Percentiles rank a stretch among this genome's conserved stretches.
Conservation (phyloP, 2,329 filamentous ascomycete genomes). For the Botrytis medusae region DNA sequence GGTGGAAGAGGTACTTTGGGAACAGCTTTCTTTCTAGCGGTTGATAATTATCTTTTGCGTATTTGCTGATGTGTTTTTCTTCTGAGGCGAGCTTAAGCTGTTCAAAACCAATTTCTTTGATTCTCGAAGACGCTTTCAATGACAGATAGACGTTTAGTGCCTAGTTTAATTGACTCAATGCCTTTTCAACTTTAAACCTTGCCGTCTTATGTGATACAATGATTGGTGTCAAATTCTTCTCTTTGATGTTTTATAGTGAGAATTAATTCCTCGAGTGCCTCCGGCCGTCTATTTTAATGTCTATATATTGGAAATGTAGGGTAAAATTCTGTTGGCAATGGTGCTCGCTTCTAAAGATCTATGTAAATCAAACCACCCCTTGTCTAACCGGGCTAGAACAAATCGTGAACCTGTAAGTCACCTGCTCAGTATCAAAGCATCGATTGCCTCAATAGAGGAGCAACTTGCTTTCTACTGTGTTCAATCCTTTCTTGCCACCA, state of each 20-base stretch:
- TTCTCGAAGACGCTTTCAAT: not conserved
- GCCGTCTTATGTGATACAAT: not conserved
- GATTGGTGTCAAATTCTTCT: not conserved
- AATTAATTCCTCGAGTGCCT: not conserved
- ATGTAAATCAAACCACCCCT: not conserved
- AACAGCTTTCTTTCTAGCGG: not conserved
- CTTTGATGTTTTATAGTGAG: not conserved
- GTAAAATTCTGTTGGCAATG: not conserved
- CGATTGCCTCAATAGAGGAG: slow-evolving; percentile 61
- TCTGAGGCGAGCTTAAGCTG: not conserved
- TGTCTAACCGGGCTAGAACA: not conserved
- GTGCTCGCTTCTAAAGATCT: not conserved
- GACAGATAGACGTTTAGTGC: not conserved
- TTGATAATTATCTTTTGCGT: not conserved
- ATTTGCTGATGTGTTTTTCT: not conserved
- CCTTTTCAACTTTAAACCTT: not conserved
- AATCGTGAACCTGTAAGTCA: not conserved
- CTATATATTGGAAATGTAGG: too few species aligned
- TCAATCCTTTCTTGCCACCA: slow-evolving; percentile 67
- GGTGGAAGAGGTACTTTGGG: not conserved
- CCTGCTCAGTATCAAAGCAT: not conserved
- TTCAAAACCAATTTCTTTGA: not conserved
- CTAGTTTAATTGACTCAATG: not conserved
- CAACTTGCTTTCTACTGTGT: slow-evolving; percentile 67
- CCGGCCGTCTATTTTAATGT: not conserved